These are phyloP conservation scores for Elongisporangium anandrum DNA, from an alignment of 352 stramenopile genomes.

Conservation along the genomic window DNA sequence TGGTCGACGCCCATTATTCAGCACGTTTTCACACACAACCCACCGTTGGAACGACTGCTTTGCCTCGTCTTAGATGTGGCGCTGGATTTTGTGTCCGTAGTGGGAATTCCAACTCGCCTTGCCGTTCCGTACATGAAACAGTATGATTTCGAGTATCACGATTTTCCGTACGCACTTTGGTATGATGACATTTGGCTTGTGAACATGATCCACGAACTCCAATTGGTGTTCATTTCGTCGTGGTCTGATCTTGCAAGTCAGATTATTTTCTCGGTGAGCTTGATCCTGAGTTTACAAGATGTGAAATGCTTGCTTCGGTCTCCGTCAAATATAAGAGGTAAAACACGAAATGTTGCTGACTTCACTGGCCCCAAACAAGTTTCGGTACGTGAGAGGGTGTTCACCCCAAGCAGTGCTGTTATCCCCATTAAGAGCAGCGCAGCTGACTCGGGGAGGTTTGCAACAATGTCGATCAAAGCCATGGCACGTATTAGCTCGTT, in stretches of 20 bases:
- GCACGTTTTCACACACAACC: slow-evolving; percentile 20
- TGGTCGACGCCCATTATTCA: slow-evolving; percentile 29
- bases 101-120: slow-evolving; percentile 23
- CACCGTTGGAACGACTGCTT: slow-evolving; percentile 2
- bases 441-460: background rate
- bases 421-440: no score
- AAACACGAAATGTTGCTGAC: no score
- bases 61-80: slow-evolving; percentile 11
- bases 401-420: background rate
- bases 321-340: background rate
- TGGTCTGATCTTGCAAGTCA: slow-evolving; percentile 5
- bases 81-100: slow-evolving; percentile 17
- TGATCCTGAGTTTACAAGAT: slow-evolving; percentile 7
- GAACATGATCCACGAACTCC: slow-evolving; percentile 38
- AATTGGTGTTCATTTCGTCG: slow-evolving; percentile 16
- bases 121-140: background rate
- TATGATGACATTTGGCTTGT: slow-evolving; percentile 37
- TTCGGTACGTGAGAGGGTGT: no score
- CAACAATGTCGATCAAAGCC: background rate
- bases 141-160: background rate
- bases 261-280: slow-evolving; percentile 7
- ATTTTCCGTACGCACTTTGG: slow-evolving; percentile 14
- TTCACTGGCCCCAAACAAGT: no score
- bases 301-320: slow-evolving; percentile 10
- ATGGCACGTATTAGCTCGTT: background rate